Base-by-base conservation (phyloP, 371 early-diverging fungal genomes). In the Phascolomyces articulosus region DNA sequence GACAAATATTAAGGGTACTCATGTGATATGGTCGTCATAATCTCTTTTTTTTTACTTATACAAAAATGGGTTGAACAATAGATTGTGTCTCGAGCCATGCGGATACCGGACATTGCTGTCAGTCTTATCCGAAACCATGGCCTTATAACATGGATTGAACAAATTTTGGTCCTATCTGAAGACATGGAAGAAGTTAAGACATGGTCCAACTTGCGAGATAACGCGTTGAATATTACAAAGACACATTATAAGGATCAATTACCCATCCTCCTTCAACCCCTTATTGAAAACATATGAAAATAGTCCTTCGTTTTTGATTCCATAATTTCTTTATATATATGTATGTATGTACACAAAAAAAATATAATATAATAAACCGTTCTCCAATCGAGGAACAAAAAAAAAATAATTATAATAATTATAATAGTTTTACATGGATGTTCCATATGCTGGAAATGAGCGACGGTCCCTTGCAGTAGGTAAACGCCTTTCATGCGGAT, bases 41-140 rank as follows among this genome's bases (percentile, higher is more conserved):
- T 18, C 16, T 38, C 13, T 40, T 10, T 44, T 21, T 34, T 20
- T 7, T 20, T 41, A 16, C 11, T 31, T 41, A n/a, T 41, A 40
- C 9, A 7, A 9, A 18, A 13, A 40, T 29, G 24, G 3, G 23
- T 29, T 21, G n/a, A 24, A 4, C 15, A 26, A 20, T 26, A 89
- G 88, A 74, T 89, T 34, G 56, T 87, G 53, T 76, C 81, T 60
- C 80, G 85, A 41, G 87, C 88, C 1, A 67, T 78, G 1, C 48
- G 74, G 1, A 83, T 86, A 29, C 86, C 88, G 2, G 72, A 73
- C 24, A 80, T 83, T 0, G 67, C 86, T 0, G 62, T 80, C 11
- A 83, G 80, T 55, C 53, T 91, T 63, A 76, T 90, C 53, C 79
- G 79, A 21, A 80, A 86, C 34, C 80, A 83, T 56, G 90, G 89